Conservation (phyloP, 2,329 filamentous ascomycete species). For the Scedosporium minutisporum region DNA sequence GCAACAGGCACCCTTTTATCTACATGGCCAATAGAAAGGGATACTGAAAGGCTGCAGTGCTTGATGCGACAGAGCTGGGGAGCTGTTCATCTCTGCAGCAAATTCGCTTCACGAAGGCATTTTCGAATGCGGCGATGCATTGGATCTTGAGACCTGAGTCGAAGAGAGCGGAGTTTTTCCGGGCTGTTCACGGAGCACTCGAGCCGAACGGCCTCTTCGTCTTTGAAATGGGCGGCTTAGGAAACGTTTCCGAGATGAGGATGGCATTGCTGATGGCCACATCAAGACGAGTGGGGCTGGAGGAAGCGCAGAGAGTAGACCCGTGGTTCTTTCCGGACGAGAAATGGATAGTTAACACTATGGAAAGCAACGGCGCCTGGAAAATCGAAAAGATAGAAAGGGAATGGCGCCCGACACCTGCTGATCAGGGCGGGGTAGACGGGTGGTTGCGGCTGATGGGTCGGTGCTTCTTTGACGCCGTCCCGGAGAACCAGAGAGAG, state of each 20-base stretch:
- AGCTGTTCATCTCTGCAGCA: conserved; percentile 24
- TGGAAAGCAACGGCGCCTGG: conserved; percentile 35
- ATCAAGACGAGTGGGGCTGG: conserved; percentile 38
- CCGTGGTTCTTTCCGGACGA: conserved; percentile 69
- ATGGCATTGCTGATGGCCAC: conserved; percentile 46
- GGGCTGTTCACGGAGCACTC: conserved; percentile 39
- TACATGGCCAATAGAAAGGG: conserved; percentile 3
- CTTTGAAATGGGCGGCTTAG: conserved; percentile 64
- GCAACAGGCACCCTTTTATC: background rate
- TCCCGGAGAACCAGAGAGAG: conserved; percentile 39
- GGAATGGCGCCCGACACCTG: conserved; percentile 55
- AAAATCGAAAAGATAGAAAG: conserved; percentile 44
- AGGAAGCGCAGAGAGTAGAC: conserved; percentile 36
- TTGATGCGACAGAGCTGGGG: conserved; percentile 34
- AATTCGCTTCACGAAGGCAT: conserved; percentile 42
- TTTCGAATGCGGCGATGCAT: conserved; percentile 58
- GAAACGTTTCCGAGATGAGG: conserved; percentile 56
- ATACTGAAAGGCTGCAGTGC: conserved; percentile 21
- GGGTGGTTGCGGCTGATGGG: conserved; percentile 60
- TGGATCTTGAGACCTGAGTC: conserved; percentile 47
- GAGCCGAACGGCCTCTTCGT: conserved; percentile 47
- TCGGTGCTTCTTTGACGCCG: conserved; percentile 44
- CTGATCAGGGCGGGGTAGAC: conserved; percentile 49
- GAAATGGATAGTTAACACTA: conserved; percentile 37
- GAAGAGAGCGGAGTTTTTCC: conserved; percentile 42